Evolutionary conservation across 192 early-diverging fungal genomes (phyloP).

Genomic region (Fimicolochytrium jonesii): DNA sequence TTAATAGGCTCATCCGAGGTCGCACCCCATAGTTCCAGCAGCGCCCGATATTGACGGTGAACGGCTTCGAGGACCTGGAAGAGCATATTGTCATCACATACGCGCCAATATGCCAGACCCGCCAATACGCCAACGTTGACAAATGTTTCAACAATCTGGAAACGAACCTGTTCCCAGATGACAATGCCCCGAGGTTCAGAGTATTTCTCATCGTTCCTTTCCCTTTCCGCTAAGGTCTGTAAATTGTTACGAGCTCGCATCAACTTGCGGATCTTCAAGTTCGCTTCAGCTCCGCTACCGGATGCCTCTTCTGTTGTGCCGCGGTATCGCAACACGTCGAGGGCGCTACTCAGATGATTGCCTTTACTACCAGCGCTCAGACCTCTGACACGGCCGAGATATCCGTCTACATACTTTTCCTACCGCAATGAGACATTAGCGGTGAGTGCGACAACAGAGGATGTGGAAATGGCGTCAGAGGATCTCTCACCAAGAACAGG

Average conservation of each 20-base stretch:
- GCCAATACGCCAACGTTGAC: no score
- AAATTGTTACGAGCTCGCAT: background rate
- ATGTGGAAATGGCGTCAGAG: background rate
- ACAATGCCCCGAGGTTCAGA: no score
- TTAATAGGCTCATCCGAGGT: no score
- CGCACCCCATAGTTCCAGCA: no score
- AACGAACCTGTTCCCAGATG: no score
- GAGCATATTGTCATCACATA: no score
- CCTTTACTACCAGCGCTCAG: background rate
- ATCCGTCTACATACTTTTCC: background rate
- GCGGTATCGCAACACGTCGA: background rate
- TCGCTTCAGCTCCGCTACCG: background rate
- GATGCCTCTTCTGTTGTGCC: background rate
- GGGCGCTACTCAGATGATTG: background rate
- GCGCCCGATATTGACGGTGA: no score
- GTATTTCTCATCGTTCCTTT: constrained; percentile 5
- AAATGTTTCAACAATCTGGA: no score
- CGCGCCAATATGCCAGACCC: no score
- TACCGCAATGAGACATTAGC: no score
- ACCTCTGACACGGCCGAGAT: background rate
- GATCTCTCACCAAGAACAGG: constrained; percentile 3
- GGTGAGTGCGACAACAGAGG: no score
- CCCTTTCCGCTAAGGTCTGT: constrained; percentile 9
- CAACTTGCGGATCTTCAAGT: background rate
- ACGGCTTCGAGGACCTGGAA: no score